Base-by-base conservation (phyloP, 768 basidiomycete genomes). In the Sporobolomyces phaffii region DNA sequence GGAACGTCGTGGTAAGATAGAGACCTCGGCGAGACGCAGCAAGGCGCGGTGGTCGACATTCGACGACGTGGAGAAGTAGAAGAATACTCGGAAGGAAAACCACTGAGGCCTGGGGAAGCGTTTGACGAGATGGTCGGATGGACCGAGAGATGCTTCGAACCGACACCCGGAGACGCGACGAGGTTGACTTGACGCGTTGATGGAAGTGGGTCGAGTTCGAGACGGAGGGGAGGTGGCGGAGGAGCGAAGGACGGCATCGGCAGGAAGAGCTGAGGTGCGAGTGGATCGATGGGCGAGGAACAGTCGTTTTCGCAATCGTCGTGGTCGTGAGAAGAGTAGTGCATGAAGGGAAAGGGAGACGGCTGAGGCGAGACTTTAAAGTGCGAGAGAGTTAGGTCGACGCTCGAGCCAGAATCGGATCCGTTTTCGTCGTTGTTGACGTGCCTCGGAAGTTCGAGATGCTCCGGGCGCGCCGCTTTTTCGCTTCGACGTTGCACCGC, bases 331-430 rank as follows among this genome's bases (percentile, higher is more conserved):
- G 26, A 8, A 3, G 7, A 22, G 38, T 50, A 10, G 17, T 38
- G 43, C 26, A 50, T 56, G 60, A 65, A 69, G 15, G 68, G 68
- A 38, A 69, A 69, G 0, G 68, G 68, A 13, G 63, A 65, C 1
- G 31, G 26, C 1, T 53, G 38, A 1, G 62, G 59, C 4, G 62
- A 64, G 22, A 59, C 49, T 7, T 29, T 47, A 15, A 50, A 54
- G 20, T 60, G 64, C 13, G 51, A 56, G 0, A 24, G 28, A 3
- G 38, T 17, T 28, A 56, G 20, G 45, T 40, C 50, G 47, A 50
- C 17, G 65, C 53, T 60, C n/a, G 52, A 36, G 38, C 38, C 40
- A 5, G 52, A 28, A 2, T 22, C 49, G 33, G 41, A 33, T 18
- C 18, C 38, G 38, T 52, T 9, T 14, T 24, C 45, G 43, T 17